These are phyloP conservation scores for Rhinocladiella mackenziei DNA, from an alignment of 2,329 filamentous ascomycete genomes.

Conservation along the genomic window DNA sequence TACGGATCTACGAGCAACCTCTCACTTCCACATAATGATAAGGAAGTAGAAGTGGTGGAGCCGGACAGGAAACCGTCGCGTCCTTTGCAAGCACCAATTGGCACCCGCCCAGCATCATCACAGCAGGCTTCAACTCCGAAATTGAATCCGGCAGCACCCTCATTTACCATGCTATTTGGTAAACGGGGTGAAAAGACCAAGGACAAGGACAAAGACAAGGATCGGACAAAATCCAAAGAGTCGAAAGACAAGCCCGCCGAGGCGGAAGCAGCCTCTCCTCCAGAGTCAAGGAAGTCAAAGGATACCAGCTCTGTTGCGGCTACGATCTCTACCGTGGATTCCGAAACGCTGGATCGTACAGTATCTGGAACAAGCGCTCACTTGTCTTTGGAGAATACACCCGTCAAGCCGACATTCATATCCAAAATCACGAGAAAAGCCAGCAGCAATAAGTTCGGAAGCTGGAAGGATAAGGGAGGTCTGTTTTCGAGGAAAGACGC, in stretches of 20 bases:
- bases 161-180: slow-evolving; percentile 73
- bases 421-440: slow-evolving; percentile 51
- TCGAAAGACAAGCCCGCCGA: slow-evolving; percentile 28
- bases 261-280: slow-evolving; percentile 40
- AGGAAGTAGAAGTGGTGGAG: slow-evolving; percentile 32
- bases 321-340: slow-evolving; percentile 42
- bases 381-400: slow-evolving; percentile 25
- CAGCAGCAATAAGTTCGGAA: slow-evolving; percentile 49
- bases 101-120: slow-evolving; percentile 65
- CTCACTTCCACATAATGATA: slow-evolving; percentile 50
- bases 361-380: slow-evolving; percentile 38
- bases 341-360: slow-evolving; percentile 47
- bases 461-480: slow-evolving; percentile 48
- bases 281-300: slow-evolving; percentile 43
- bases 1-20: slow-evolving; percentile 66
- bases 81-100: slow-evolving; percentile 65
- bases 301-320: slow-evolving; percentile 43
- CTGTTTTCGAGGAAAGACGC: slow-evolving; percentile 47
- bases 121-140: slow-evolving; percentile 52
- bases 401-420: slow-evolving; percentile 47
- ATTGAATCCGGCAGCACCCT: slow-evolving; percentile 84
- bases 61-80: slow-evolving; percentile 44
- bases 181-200: slow-evolving; percentile 46
- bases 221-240: slow-evolving; percentile 37
- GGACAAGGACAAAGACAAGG: slow-evolving; percentile 36